Base-by-base conservation (phyloP, 805 yeast species). In the Vanderwaltozyma tropicalis region DNA sequence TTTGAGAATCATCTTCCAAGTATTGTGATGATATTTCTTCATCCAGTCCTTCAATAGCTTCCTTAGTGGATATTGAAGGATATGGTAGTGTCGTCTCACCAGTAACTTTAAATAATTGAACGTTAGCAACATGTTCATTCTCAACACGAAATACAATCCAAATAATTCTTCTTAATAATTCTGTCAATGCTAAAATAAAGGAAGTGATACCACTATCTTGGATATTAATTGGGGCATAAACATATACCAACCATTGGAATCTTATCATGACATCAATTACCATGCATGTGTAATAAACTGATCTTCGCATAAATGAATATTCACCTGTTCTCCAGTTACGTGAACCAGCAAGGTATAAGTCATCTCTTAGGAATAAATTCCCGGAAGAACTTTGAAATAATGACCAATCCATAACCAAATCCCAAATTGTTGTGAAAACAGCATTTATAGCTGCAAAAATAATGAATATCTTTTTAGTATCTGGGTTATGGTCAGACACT, bases 131-230 rank as follows among this genome's bases (percentile, higher is more conserved):
- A 59, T 92, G 98, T 59, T 92, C 97, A 59, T 92, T 92, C 50
- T 92, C 98, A 72, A 92, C 81, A 63, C 98, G 78, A 66, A 92
- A 80, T 35, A 83, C 73, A 7, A 86, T 69, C 98, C 98, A 92
- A 12, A 89, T 64, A 48, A 85, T 80, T 53, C 98, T 69, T 54
- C 98, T 71, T 2, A 81, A 24, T 3, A 86, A 59, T 58, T 92
- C 98, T 0, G 92, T 85, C 20, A 85, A 47, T 0, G 94, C 95
- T 35, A 92, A 74, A 36, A 74, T 68, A 53, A 89, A 88, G 54
- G 95, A 78, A 2, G 95, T 80, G 18, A 74, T 72, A 0, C 95
- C 95, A 53, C 88, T 81, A 52, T 88, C 95, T 59, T 82, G 89
- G 40, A 85, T 75, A 42, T 84, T 82, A 31, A 61, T 55, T 30